These are phyloP conservation scores for Backusella morwellensis DNA, from an alignment of 192 early-diverging fungal genomes.

Conservation along the genomic window DNA sequence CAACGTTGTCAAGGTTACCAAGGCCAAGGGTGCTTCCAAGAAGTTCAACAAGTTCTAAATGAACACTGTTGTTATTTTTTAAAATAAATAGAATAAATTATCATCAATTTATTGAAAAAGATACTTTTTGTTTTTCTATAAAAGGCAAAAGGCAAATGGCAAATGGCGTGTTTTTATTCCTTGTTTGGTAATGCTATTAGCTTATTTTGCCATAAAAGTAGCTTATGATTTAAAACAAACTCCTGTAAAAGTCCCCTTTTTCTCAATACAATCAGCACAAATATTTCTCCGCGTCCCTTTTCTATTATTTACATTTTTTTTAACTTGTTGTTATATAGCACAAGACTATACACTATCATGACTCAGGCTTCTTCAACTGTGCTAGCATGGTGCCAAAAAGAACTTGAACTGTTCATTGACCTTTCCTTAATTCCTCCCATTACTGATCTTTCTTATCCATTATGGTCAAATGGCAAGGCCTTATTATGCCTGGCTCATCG, in stretches of 20 bases:
- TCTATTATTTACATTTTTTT: neutral
- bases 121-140: neutral
- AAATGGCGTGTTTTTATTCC: slow-evolving; percentile 5
- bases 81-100: neutral
- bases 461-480: neutral
- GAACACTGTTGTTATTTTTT: neutral
- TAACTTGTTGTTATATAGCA: neutral
- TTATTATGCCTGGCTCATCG: slow-evolving; percentile 15
- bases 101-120: neutral
- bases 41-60: slow-evolving; percentile 90
- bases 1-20: slow-evolving; percentile 98
- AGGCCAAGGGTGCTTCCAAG: slow-evolving; percentile 82
- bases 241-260: neutral
- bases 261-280: neutral
- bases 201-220: neutral
- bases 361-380: neutral
- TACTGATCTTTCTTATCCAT: neutral
- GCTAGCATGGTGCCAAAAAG: slow-evolving; percentile 21
- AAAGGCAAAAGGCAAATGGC: neutral
- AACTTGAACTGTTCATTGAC: slow-evolving; percentile 1
- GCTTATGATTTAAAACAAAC: slow-evolving; percentile 1
- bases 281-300: slow-evolving; percentile 7
- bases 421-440: slow-evolving; percentile 20
- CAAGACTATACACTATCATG: neutral
- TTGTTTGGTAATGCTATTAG: neutral